A percentile compares a stretch with the other conserved stretches of the same genome.
These are phyloP conservation scores for Fusarium denticulatum DNA, from an alignment of 2,329 filamentous ascomycete genomes.

Conservation along the genomic window DNA sequence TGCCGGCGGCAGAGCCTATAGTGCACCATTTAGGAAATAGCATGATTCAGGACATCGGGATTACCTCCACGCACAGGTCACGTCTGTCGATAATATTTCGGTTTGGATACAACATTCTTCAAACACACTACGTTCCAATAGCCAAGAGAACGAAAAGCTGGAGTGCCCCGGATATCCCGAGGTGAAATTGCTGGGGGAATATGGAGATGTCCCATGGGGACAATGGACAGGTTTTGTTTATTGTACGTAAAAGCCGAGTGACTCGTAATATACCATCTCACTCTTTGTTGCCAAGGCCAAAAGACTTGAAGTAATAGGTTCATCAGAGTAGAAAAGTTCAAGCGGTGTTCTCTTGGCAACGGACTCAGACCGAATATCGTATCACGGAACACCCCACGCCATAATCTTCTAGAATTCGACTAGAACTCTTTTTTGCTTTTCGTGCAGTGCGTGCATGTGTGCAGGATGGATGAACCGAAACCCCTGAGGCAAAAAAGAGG, in stretches of 20 bases:
- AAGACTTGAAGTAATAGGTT: neutral
- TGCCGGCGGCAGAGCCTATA: neutral
- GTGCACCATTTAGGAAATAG: neutral
- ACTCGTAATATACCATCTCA: conserved; percentile 7
- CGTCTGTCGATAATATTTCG: conserved; percentile 11
- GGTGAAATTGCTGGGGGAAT: conserved; percentile 19
- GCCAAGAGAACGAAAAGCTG: conserved; percentile 30
- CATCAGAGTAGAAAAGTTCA: neutral
- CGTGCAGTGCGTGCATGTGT: neutral
- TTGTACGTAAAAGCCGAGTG: conserved; percentile 40
- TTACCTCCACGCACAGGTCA: conserved; percentile 25
- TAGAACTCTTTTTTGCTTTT: conserved; percentile 21
- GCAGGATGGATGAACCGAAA: neutral
- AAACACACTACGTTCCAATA: conserved; percentile 1
- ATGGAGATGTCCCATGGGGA: conserved; percentile 39
- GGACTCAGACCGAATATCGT: conserved; percentile 18
- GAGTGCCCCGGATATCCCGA: conserved; percentile 30
- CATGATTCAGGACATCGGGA: conserved; percentile 15
- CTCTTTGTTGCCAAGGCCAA: neutral
- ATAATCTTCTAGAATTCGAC: conserved; percentile 39
- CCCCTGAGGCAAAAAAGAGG: conserved; percentile 7
- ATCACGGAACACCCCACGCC: conserved; percentile 8
- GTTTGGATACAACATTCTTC: neutral
- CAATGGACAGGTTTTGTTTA: conserved; percentile 12
- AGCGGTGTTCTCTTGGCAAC: conserved; percentile 14